Evolutionary conservation across 106 monocot genomes (phyloP).

Genomic region (Hemerocallis citrina): DNA sequence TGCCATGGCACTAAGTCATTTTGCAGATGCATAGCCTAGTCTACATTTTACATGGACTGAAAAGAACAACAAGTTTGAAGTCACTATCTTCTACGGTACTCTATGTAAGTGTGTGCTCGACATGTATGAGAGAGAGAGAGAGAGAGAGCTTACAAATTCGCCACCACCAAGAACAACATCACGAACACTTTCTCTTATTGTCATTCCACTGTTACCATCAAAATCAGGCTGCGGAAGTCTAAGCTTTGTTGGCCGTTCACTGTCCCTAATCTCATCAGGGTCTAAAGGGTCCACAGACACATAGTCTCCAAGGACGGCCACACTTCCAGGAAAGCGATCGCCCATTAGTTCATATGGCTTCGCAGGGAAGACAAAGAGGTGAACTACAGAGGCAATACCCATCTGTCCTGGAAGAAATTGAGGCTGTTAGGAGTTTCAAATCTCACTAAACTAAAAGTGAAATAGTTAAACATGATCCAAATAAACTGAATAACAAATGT

Average conservation of each 20-base stretch:
- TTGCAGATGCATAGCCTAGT: too few relatives aligned
- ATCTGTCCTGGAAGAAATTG: conserved; percentile 69
- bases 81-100: too few relatives aligned
- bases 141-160: conserved; percentile 63
- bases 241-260: conserved; percentile 76
- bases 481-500: too few relatives aligned
- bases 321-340: conserved; percentile 41
- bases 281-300: conserved; percentile 75
- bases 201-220: conserved; percentile 40
- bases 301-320: conserved; percentile 92
- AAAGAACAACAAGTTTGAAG: too few relatives aligned
- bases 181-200: conserved; percentile 78
- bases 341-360: conserved; percentile 84
- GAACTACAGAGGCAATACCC: conserved; percentile 80
- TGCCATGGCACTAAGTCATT: too few relatives aligned
- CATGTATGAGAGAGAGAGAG: not conserved
- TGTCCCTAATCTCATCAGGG: conserved; percentile 91
- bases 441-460: too few relatives aligned
- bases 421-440: conserved; percentile 1
- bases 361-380: conserved; percentile 87
- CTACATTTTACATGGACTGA: too few relatives aligned
- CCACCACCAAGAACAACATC: conserved; percentile 94
- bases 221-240: conserved; percentile 65
- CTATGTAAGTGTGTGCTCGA: not conserved
- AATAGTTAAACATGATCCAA: too few relatives aligned